phyloP scores from a whole-genome alignment of 2,329 filamentous ascomycete species.

The Metarhizium humberi region DNA sequence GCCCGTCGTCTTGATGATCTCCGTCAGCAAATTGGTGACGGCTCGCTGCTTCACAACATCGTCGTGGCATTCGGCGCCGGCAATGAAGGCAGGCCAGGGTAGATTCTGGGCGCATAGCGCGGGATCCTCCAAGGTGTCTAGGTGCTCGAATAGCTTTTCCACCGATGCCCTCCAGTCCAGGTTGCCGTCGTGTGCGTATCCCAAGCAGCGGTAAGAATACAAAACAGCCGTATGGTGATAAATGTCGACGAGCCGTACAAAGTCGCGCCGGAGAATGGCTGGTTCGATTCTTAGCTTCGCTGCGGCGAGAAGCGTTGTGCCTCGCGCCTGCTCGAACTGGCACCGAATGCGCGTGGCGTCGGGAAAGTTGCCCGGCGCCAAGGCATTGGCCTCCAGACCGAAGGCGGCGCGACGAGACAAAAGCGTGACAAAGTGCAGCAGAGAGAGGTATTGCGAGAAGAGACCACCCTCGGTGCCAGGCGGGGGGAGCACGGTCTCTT shows the following conservation, averaged over 20 bases:
- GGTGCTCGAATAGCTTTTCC: constrained; percentile 13
- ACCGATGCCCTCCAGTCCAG: constrained; percentile 10
- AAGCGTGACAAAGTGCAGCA: constrained; percentile 13
- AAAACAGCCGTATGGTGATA: constrained; percentile 19
- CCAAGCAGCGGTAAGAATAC: constrained; percentile 18
- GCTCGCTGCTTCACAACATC: constrained; percentile 11
- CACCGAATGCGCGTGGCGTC: constrained; percentile 3
- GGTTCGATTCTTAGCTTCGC: constrained; percentile 13
- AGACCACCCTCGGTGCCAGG: constrained; percentile 13
- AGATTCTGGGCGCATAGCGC: constrained; percentile 18
- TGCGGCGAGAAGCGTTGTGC: constrained; percentile 17
- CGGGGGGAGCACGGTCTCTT: constrained; percentile 12
- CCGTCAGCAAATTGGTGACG: constrained; percentile 9
- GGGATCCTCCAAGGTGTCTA: constrained; percentile 13
- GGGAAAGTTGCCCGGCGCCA: neutral
- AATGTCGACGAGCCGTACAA: constrained; percentile 18
- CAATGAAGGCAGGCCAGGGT: constrained; percentile 20
- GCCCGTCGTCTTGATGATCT: constrained; percentile 12
- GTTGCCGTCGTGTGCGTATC: constrained; percentile 7
- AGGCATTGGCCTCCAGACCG: neutral
- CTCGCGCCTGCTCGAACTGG: constrained; percentile 18
- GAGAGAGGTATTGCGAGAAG: constrained; percentile 16
- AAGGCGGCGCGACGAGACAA: constrained; percentile 9
- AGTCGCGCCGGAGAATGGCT: constrained; percentile 12
- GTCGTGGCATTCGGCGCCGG: constrained; percentile 17